A percentile compares a stretch with the other conserved stretches of the same genome.
Evolutionary conservation across 1,284 basidiomycete species (phyloP).

Genomic region (Leccinum insolens): DNA sequence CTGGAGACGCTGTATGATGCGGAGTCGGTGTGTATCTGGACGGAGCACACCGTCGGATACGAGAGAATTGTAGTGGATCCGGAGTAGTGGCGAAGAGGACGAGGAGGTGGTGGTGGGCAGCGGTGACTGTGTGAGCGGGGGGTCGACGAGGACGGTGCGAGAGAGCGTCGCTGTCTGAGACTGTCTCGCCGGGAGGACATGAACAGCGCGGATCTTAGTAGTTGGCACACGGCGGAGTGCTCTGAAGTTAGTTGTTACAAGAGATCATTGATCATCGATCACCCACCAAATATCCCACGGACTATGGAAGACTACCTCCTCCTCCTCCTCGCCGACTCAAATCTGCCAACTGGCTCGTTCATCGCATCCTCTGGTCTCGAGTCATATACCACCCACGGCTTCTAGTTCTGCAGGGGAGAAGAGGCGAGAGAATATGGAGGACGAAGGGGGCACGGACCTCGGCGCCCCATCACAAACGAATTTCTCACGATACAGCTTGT

Average conservation of each 20-base stretch:
- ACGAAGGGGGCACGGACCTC: too few relatives aligned
- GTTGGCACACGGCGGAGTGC: not conserved
- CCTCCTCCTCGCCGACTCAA: slow-evolving; percentile 77
- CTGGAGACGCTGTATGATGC: slow-evolving; percentile 84
- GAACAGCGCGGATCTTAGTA: not conserved
- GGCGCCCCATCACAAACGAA: too few relatives aligned
- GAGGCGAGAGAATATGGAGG: too few relatives aligned
- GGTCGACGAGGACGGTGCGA: not conserved
- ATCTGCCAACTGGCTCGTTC: slow-evolving; percentile 88
- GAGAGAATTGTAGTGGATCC: slow-evolving; percentile 72
- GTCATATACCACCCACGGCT: slow-evolving; percentile 87
- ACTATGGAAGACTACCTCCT: slow-evolving; percentile 49
- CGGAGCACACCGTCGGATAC: slow-evolving; percentile 73
- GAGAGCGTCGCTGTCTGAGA: not conserved
- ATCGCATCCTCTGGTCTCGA: slow-evolving; percentile 94
- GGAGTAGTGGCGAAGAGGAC: slow-evolving; percentile 47
- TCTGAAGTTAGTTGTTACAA: slow-evolving; percentile 4
- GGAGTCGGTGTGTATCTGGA: slow-evolving; percentile 83
- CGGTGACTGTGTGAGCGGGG: not conserved
- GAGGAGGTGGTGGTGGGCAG: not conserved
- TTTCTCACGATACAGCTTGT: too few relatives aligned
- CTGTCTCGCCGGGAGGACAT: not conserved
- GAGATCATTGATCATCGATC: slow-evolving; percentile 2
- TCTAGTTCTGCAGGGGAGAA: slow-evolving; percentile 33
- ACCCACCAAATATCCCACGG: slow-evolving; percentile 6